Percentiles rank a stretch among this genome's conserved stretches.
phyloP scores from a whole-genome alignment of 1,139 yeast genomes.

The Blastobotrys ciferrii region DNA sequence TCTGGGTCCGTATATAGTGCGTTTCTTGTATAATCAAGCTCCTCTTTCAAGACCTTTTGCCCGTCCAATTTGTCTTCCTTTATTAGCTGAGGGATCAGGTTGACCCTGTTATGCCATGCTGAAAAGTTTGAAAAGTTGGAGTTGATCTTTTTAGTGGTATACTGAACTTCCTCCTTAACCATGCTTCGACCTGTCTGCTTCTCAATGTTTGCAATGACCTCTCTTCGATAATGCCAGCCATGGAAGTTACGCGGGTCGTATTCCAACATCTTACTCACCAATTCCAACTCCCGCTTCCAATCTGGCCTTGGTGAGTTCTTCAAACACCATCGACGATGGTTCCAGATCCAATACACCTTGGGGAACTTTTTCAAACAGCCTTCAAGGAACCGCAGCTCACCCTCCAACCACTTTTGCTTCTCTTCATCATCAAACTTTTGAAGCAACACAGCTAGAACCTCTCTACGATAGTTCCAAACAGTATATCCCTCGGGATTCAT shows the following conservation, averaged over 20 bases:
- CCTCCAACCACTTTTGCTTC: conserved; percentile 44
- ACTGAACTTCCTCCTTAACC: conserved; percentile 57
- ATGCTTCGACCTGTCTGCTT: conserved; percentile 18
- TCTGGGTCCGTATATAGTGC: conserved; percentile 93
- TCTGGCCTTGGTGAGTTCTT: conserved; percentile 52
- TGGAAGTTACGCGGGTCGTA: conserved; percentile 84
- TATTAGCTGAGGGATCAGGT: conserved; percentile 58
- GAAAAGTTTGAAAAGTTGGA: conserved; percentile 86
- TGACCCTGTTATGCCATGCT: conserved; percentile 92
- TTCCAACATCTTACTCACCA: conserved; percentile 66
- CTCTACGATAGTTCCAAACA: conserved; percentile 86
- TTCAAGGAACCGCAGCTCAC: conserved; percentile 64
- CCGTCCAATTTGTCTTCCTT: conserved; percentile 7
- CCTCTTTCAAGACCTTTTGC: conserved; percentile 48
- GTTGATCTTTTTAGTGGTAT: conserved; percentile 75
- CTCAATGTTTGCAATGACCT: conserved; percentile 57
- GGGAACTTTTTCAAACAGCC: conserved; percentile 64
- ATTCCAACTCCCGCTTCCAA: conserved; percentile 67
- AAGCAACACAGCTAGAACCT: conserved; percentile 49
- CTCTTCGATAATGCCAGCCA: conserved; percentile 93
- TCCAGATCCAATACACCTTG: conserved; percentile 96
- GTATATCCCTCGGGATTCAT: conserved; percentile 87
- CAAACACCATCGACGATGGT: conserved; percentile 84
- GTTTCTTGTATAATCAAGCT: conserved; percentile 66
- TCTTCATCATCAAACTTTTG: conserved; percentile 23